Evolutionary conservation across 305 asterid genomes (phyloP).

Genomic region (Solanum hybrid): DNA sequence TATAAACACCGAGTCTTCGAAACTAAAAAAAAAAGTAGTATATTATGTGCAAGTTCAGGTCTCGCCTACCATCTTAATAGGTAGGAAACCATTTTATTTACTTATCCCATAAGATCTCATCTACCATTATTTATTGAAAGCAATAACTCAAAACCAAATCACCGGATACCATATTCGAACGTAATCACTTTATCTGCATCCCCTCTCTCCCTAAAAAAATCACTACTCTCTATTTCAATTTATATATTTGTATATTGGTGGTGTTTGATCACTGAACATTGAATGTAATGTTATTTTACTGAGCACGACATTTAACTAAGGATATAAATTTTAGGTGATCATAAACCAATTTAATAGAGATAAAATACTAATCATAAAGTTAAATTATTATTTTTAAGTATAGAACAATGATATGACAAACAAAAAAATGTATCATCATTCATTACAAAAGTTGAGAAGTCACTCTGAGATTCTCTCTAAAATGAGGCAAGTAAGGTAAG

Average conservation of each 20-base stretch:
- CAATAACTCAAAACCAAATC: not conserved
- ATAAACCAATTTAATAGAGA: not conserved
- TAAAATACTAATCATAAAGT: not conserved
- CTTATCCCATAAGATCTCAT: not conserved
- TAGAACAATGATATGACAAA: not conserved
- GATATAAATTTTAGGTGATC: not conserved
- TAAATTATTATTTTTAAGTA: not conserved
- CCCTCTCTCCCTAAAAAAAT: not conserved
- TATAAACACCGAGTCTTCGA: too few relatives aligned
- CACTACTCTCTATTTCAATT: not conserved
- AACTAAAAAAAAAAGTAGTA: not conserved
- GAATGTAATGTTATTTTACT: not conserved
- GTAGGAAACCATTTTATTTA: not conserved
- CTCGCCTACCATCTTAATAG: not conserved
- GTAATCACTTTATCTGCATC: not conserved
- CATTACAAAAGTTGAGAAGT: not conserved
- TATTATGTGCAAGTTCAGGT: not conserved
- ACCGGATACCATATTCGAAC: not conserved
- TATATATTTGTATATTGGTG: not conserved
- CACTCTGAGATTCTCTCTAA: not conserved
- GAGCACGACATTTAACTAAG: not conserved
- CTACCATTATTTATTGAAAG: not conserved
- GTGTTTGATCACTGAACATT: not conserved
- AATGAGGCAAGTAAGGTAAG: not conserved
- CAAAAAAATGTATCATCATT: not conserved